phyloP scores from a whole-genome alignment of 2,329 filamentous ascomycete species.

The Diplocarpon mali region DNA sequence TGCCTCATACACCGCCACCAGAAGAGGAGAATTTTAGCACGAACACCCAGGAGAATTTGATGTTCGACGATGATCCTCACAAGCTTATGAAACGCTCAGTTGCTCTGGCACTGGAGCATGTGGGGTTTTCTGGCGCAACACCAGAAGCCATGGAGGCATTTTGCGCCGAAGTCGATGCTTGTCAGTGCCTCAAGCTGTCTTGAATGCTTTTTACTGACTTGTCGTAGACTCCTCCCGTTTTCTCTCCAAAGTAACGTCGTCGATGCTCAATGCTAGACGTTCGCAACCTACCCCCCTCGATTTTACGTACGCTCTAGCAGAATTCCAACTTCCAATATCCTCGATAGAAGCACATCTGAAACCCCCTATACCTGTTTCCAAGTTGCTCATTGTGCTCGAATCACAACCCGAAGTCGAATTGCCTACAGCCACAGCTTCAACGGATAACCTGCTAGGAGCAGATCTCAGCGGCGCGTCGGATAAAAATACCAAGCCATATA shows the following conservation, averaged over 20 bases:
- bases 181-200: conserved; percentile 31
- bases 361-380: conserved; percentile 35
- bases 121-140: conserved; percentile 45
- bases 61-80: conserved; percentile 24
- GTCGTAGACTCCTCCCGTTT: conserved; percentile 24
- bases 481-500: conserved; percentile 43
- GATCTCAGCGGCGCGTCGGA: conserved; percentile 49
- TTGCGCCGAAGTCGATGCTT: conserved; percentile 43
- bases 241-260: conserved; percentile 23
- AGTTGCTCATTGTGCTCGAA: conserved; percentile 27
- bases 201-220: conserved; percentile 8
- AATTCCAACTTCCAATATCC: conserved; percentile 40
- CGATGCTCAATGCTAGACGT: conserved; percentile 30
- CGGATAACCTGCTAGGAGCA: conserved; percentile 29
- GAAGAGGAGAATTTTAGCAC: conserved; percentile 11
- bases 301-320: conserved; percentile 41
- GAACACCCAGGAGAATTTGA: conserved; percentile 2
- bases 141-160: conserved; percentile 49
- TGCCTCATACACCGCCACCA: conserved; percentile 21
- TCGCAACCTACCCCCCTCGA: conserved; percentile 44
- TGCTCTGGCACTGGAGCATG: conserved; percentile 42
- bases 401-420: conserved; percentile 30
- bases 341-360: conserved; percentile 45
- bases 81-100: conserved; percentile 41
- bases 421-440: conserved; percentile 31